Evolutionary conservation across 805 yeast species (phyloP), one percentile per base, ranked within the genome.

Genomic region (Wickerhamomyces silvicola): DNA sequence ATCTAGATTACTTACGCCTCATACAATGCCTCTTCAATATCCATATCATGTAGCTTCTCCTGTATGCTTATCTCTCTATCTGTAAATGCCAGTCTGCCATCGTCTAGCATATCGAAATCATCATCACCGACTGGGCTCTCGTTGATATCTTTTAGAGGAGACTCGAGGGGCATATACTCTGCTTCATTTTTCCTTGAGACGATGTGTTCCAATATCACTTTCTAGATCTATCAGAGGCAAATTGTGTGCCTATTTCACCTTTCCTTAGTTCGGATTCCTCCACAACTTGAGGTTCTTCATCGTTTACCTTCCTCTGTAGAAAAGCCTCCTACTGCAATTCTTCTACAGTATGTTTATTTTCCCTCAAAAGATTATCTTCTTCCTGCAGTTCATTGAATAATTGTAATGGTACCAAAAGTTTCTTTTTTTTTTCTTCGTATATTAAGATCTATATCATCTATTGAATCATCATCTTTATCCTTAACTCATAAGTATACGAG

Each of bases 21-120:
- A 22, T 53, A 54, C 6, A 60, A 27, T 0, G 64, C 59, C 21
- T 57, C 59, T 24, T 59, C 57, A 17, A 61, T 60, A 19, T 56
- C 60, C 39, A 50, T 45, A 7, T 51, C 45, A 6, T 46, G 34
- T 23, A 54, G 27, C 27, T 45, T 36, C 26, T 42, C 36, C 28
- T 56, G 62, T 7, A 55, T 27, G 4, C 37, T 35, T 11, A 33
- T 22, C 33, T 60, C 64, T 10, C 41, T 46, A 8, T 46, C 42
- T 1, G 55, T 45, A 12, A 60, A 32, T 2, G 63, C 53, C 18
- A 60, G 16, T 13, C 43, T 28, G 4, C 48, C 50, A 28, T 45
- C 49, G 12, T 42, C 45, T 5, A 38, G n/a, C 37, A 36, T 35
- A 53, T 36, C 21, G 4, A 14, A 22, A 10, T 31, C 28, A 8